Evolutionary conservation across 345 rosid genomes (phyloP), one percentile per base, ranked within the genome.

Genomic region (Arabidopsis thaliana): DNA sequence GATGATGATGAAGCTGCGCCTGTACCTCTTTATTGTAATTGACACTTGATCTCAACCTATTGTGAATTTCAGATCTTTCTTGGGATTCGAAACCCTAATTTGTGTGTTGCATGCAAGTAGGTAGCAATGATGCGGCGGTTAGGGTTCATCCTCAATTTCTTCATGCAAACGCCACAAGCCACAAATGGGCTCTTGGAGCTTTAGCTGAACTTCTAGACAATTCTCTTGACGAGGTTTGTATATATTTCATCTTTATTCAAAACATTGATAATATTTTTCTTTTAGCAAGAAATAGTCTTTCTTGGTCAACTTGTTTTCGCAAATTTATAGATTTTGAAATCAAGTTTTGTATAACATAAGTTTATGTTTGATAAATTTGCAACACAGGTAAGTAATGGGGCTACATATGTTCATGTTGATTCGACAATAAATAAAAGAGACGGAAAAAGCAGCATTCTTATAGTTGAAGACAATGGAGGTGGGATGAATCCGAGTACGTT

Each of bases 101-200:
- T 25, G 20, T 24, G 65, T 46, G 45, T 13, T 60, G 59, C 74
- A 82, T 61, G 66, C 36, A 41, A 50, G 82, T 80, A 78, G 89
- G 90, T 49, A 79, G 83, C 75, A 93, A 91, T 73, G 91, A 82
- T 80, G 80, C 80, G 34, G 71, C 80, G 23, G 89, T 88, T 42
- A 83, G 97, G 79, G 97, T 93, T 49, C 98, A 93, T 82, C 98
- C 98, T 8, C 92, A 84, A 65, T 93, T 93, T 71, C 84, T 93
- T 67, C 98, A 91, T 83, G 90, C 96, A 1, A 93, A 93, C 64
- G 97, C 98, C 28, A 93, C 98, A 28, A 89, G 97, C 63, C 98
- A 93, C 28, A 93, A 89, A 65, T 93, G 98, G 97, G 96, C 97
- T 44, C 90, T 93, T 53, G 98, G 98, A 82, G 97, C 98, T 76